phyloP scores from a whole-genome alignment of 2,329 filamentous ascomycete genomes.

The Alternaria triticina region DNA sequence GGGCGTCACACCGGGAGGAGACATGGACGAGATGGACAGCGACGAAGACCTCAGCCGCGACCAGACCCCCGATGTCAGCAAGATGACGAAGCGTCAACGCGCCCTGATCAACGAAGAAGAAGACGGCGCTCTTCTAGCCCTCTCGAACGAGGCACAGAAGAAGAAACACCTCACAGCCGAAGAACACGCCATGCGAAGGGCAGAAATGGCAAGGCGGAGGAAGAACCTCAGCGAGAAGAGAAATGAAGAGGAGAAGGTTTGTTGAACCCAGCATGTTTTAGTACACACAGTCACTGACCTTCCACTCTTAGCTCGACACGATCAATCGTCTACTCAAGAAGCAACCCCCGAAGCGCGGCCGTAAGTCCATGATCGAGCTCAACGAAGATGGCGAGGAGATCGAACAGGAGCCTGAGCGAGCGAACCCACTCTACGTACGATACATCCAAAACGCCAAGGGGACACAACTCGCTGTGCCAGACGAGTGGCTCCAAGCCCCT shows the following conservation, averaged over 20 bases:
- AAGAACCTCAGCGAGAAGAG: conserved; percentile 79
- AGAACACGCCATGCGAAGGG: conserved; percentile 74
- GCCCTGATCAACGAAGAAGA: conserved; percentile 61
- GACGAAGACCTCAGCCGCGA: conserved; percentile 62
- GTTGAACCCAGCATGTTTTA: background rate
- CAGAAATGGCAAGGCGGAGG: conserved; percentile 74
- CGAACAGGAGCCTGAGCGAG: conserved; percentile 54
- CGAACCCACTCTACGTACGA: conserved; percentile 69
- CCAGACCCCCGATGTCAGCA: conserved; percentile 68
- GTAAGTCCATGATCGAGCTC: conserved; percentile 53
- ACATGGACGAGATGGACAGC: conserved; percentile 54
- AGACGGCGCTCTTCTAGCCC: conserved; percentile 55
- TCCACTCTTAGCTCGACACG: conserved; percentile 73
- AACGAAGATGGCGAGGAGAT: conserved; percentile 59
- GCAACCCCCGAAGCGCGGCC: conserved; percentile 73
- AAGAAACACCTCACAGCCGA: conserved; percentile 76
- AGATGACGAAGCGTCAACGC: conserved; percentile 72
- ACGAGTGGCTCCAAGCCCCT: conserved; percentile 70
- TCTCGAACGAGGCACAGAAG: conserved; percentile 72
- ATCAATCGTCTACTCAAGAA: conserved; percentile 91
- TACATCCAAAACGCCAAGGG: conserved; percentile 72
- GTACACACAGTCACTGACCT: conserved; percentile 14
- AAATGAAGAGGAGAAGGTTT: conserved; percentile 78
- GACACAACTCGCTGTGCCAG: conserved; percentile 67
- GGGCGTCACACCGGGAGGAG: conserved; percentile 44